phyloP scores from a whole-genome alignment of 495 filamentous ascomycete genomes.

The Sporormia fimetaria region DNA sequence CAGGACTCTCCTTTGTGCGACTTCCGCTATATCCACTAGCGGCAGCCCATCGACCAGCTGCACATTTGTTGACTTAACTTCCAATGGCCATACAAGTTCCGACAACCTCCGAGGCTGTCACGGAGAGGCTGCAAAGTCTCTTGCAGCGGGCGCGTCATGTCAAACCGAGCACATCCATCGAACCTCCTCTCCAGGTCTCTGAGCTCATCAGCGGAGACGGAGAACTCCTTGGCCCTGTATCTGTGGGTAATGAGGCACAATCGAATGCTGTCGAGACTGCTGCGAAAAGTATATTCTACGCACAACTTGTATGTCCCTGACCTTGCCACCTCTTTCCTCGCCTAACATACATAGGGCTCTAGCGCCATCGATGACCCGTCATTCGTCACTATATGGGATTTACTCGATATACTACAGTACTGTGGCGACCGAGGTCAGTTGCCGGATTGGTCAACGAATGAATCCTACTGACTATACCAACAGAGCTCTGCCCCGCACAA shows the following conservation, averaged over 20 bases:
- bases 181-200: constrained; percentile 61
- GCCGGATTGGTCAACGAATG: neutral
- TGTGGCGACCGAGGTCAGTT: constrained; percentile 64
- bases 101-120: constrained; percentile 3
- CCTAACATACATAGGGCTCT: constrained; percentile 19
- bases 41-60: neutral
- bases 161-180: constrained; percentile 57
- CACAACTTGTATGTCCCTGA: constrained; percentile 48
- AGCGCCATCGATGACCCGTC: constrained; percentile 51
- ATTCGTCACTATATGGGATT: constrained; percentile 80
- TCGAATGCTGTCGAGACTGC: constrained; percentile 66
- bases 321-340: neutral
- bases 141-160: constrained; percentile 51
- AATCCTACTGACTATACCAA: neutral
- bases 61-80: neutral
- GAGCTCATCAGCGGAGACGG: constrained; percentile 39
- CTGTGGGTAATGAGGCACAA: constrained; percentile 35
- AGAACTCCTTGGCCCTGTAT: constrained; percentile 31
- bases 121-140: constrained; percentile 42
- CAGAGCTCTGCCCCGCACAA: constrained; percentile 72
- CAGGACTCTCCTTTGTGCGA: too few species aligned
- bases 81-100: constrained; percentile 13
- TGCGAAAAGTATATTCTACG: constrained; percentile 65
- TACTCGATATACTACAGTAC: constrained; percentile 79
- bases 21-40: too few species aligned